Conservation (phyloP, 345 rosid genomes). For the Angophora floribunda region DNA sequence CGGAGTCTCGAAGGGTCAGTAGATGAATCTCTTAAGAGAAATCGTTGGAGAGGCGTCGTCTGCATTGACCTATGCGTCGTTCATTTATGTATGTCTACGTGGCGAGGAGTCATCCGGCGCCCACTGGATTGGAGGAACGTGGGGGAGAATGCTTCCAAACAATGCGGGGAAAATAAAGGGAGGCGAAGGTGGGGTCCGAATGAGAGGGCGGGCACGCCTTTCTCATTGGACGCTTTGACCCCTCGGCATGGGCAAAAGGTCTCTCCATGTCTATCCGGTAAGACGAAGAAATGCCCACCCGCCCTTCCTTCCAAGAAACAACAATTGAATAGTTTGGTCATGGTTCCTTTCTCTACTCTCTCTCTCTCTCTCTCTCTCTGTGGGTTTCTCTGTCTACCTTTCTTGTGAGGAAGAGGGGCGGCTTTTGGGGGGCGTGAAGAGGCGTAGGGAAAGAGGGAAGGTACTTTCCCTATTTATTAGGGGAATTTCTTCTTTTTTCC, state of each 20-base stretch:
- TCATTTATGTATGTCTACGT: not conserved
- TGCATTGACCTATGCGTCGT: not conserved
- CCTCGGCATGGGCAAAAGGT: not conserved
- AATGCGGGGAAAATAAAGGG: not conserved
- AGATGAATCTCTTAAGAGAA: not conserved
- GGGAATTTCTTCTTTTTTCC: not conserved
- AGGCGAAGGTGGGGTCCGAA: not conserved
- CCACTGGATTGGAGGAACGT: not conserved
- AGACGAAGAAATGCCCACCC: too few species aligned
- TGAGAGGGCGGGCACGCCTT: not conserved
- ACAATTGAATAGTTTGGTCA: not conserved
- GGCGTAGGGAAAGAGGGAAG: conserved; percentile 14
- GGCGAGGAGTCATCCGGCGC: not conserved
- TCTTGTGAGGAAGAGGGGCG: conserved; percentile 5
- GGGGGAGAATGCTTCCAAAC: not conserved
- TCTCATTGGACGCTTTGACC: not conserved
- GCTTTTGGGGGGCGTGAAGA: conserved; percentile 47
- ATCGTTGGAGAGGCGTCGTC: not conserved
- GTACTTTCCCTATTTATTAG: not conserved
- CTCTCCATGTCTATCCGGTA: not conserved
- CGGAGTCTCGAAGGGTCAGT: too few species aligned
- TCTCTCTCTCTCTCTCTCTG: not conserved
- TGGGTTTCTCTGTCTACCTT: too few species aligned
- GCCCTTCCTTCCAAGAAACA: not conserved
- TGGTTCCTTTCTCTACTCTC: too few species aligned